These are phyloP conservation scores for Carex arenaria DNA, from an alignment of 202 grass and related monocot species.

Conservation along the genomic window DNA sequence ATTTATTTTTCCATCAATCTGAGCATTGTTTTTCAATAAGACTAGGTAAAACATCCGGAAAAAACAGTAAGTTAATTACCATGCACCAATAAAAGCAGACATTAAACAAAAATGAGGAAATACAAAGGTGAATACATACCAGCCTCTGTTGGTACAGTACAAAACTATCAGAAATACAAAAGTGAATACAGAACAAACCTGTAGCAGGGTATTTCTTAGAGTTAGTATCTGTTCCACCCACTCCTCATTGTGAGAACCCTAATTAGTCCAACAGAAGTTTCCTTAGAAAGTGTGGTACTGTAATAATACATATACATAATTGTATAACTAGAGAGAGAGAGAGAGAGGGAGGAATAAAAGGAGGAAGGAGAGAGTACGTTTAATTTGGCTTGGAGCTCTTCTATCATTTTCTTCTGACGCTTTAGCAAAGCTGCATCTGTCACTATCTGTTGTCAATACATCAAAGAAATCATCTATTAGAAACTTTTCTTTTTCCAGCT, in stretches of 20 bases:
- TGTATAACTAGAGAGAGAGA: background rate
- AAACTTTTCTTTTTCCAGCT: background rate
- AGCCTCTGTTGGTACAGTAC: background rate
- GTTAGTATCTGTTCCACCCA: conserved; percentile 90
- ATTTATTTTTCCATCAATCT: background rate
- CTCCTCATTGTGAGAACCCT: conserved; percentile 90
- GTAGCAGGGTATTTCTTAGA: conserved; percentile 78
- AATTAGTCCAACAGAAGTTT: conserved; percentile 24
- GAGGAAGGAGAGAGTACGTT: conserved; percentile 23
- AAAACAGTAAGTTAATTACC: background rate
- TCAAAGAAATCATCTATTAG: conserved; percentile 4
- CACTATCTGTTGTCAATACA: conserved; percentile 63
- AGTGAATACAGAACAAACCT: conserved; percentile 36
- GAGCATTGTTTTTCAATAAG: conserved; percentile 16
- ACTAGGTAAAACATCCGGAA: background rate
- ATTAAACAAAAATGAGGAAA: conserved; percentile 3
- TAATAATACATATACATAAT: background rate
- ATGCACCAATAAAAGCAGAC: background rate
- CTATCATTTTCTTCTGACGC: conserved; percentile 90
- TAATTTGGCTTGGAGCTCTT: conserved; percentile 82
- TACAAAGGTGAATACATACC: conserved; percentile 11
- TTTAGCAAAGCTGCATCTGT: conserved; percentile 97
- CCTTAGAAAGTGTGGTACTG: background rate
- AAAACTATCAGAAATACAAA: conserved; percentile 5
- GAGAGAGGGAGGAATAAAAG: background rate